Percentiles rank a stretch among this genome's conserved stretches.
phyloP scores from a whole-genome alignment of 2,329 filamentous ascomycete species.

The Geosmithia morbida region DNA sequence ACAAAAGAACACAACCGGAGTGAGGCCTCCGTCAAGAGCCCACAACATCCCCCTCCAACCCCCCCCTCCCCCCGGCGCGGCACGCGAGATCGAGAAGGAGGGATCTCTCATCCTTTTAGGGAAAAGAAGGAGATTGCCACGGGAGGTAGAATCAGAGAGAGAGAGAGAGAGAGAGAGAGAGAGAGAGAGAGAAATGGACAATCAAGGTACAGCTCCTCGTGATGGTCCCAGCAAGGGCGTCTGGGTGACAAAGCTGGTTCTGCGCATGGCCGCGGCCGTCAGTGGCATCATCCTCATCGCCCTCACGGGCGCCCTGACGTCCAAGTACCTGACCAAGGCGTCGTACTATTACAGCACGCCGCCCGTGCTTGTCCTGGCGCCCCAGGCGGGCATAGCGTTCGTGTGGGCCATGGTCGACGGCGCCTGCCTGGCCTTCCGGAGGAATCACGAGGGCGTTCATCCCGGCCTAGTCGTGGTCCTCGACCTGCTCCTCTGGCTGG shows the following conservation, averaged over 20 bases:
- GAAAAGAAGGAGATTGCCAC: no score
- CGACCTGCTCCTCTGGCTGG: constrained; percentile 6
- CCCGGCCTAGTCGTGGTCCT: constrained; percentile 5
- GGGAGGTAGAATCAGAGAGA: background rate
- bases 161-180: no score
- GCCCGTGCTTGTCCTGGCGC: constrained; percentile 1
- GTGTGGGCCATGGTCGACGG: constrained; percentile 5
- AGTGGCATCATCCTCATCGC: constrained; percentile 3
- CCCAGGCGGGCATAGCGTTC: constrained; percentile 1
- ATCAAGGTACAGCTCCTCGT: no score
- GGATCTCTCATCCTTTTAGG: no score
- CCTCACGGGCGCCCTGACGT: background rate
- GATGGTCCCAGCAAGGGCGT: constrained; percentile 1
- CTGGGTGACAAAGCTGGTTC: background rate
- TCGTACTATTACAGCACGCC: background rate
- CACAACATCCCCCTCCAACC: background rate
- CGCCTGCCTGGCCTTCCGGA: constrained; percentile 3
- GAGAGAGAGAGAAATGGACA: no score
- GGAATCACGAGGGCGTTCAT: constrained; percentile 4
- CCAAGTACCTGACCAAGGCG: background rate
- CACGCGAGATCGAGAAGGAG: background rate
- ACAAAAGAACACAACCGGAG: background rate
- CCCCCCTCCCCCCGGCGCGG: no score
- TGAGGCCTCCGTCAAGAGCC: no score
- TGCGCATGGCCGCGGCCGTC: constrained; percentile 4